phyloP scores from a whole-genome alignment of 2,329 filamentous ascomycete species.

The Ophiocordyceps camponoti-leonardi region DNA sequence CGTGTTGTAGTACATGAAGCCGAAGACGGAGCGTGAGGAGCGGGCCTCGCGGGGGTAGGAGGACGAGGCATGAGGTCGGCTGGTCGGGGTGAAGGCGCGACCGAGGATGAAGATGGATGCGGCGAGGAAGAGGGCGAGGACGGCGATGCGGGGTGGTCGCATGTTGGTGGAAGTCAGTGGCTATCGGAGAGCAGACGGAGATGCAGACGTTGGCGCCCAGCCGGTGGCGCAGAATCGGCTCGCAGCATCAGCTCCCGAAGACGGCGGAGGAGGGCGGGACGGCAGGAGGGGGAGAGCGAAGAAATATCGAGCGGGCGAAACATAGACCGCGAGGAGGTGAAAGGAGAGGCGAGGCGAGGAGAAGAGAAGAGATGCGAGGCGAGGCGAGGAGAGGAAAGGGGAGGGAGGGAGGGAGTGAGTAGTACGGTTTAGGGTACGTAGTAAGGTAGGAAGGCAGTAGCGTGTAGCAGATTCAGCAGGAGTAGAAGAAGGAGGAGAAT shows the following conservation, averaged over 20 bases:
- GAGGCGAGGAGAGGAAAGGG: not conserved
- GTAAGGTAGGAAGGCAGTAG: too few relatives aligned
- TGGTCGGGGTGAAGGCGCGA: conserved; percentile 28
- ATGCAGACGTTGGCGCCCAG: conserved; percentile 1
- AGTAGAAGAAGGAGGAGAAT: too few relatives aligned
- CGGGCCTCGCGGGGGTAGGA: conserved; percentile 8
- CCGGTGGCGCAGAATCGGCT: conserved; percentile 2
- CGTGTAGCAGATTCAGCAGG: too few relatives aligned
- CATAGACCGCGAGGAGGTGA: not conserved
- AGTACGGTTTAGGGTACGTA: too few relatives aligned
- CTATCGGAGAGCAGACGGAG: not conserved
- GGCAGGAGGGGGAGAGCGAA: not conserved
- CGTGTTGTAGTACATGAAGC: conserved; percentile 51
- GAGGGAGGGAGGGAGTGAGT: too few relatives aligned
- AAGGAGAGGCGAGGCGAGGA: not conserved
- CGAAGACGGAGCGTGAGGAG: conserved; percentile 12
- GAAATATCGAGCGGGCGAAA: not conserved
- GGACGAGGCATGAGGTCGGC: conserved; percentile 9
- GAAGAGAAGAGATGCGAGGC: not conserved
- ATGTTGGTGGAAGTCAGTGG: conserved; percentile 18
- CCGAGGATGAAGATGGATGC: conserved; percentile 37
- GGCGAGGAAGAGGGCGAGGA: conserved; percentile 34
- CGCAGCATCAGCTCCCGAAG: conserved; percentile 1
- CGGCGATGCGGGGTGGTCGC: conserved; percentile 35
- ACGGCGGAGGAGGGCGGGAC: not conserved